Evolutionary conservation across 2,329 filamentous ascomycete genomes (phyloP).

Genomic region (Exophiala calicioides): DNA sequence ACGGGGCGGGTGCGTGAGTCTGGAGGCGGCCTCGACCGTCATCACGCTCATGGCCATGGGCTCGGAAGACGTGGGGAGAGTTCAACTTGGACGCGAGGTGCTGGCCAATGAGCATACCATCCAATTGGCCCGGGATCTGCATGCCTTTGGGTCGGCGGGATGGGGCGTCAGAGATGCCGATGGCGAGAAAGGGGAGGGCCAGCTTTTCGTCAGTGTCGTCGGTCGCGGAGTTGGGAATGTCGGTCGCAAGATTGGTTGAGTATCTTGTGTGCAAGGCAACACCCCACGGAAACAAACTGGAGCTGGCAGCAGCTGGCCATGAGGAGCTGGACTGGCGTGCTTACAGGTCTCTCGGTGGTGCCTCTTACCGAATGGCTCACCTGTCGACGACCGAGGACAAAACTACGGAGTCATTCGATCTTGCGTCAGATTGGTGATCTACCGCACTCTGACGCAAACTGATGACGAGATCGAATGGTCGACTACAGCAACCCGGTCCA

Average conservation of each 20-base stretch:
- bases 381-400: too few species aligned
- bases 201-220: conserved; percentile 87
- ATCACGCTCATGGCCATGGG: conserved; percentile 97
- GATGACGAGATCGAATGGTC: too few species aligned
- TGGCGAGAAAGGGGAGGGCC: conserved; percentile 60
- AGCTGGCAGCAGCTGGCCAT: too few species aligned
- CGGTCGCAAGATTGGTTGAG: conserved; percentile 80
- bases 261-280: background rate
- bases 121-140: conserved; percentile 78
- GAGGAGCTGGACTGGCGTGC: too few species aligned
- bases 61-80: conserved; percentile 86
- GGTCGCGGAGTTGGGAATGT: conserved; percentile 93
- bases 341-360: too few species aligned
- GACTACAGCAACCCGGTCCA: too few species aligned
- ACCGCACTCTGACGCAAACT: too few species aligned
- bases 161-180: conserved; percentile 84
- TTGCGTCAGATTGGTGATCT: too few species aligned
- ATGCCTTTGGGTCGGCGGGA: conserved; percentile 82
- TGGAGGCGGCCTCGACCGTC: conserved; percentile 70
- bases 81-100: conserved; percentile 79
- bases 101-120: conserved; percentile 79
- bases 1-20: conserved; percentile 78
- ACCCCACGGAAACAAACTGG: background rate
- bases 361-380: too few species aligned
- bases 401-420: too few species aligned